phyloP scores from a whole-genome alignment of 225 moss, liverwort and hornwort genomes.

The Bryum argenteum region DNA sequence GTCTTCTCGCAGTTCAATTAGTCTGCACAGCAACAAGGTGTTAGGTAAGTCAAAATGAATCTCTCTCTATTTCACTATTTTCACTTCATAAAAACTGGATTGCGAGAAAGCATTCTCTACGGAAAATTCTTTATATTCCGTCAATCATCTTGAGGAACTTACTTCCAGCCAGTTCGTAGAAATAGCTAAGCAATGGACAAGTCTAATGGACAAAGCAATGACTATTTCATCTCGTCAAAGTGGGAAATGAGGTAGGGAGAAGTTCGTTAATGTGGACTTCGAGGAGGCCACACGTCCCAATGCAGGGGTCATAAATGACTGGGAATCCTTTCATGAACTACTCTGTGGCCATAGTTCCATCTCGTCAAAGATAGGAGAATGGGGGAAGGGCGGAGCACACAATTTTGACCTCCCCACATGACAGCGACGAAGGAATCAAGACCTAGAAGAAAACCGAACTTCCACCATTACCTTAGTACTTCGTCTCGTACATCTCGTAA shows the following conservation, averaged over 20 bases:
- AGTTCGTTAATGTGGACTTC: too few relatives aligned
- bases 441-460: neutral
- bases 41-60: neutral
- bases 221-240: too few relatives aligned
- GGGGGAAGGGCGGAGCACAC: neutral
- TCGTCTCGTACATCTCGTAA: slow-evolving; percentile 73
- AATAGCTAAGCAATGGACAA: too few relatives aligned
- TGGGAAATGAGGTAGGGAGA: too few relatives aligned
- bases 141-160: neutral
- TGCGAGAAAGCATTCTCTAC: neutral
- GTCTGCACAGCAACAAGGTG: slow-evolving; percentile 30
- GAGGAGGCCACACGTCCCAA: too few relatives aligned
- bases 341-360: neutral
- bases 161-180: neutral
- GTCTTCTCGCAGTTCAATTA: slow-evolving; percentile 59
- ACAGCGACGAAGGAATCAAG: neutral
- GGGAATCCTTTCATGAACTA: neutral
- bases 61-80: neutral
- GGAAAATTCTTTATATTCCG: neutral
- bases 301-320: too few relatives aligned
- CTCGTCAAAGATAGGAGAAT: neutral
- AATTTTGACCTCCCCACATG: neutral
- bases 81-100: neutral
- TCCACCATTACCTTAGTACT: slow-evolving; percentile 47
- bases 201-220: too few relatives aligned